Base-by-base conservation (phyloP, 2,329 filamentous ascomycete genomes). In the Penicillium vulpinum region DNA sequence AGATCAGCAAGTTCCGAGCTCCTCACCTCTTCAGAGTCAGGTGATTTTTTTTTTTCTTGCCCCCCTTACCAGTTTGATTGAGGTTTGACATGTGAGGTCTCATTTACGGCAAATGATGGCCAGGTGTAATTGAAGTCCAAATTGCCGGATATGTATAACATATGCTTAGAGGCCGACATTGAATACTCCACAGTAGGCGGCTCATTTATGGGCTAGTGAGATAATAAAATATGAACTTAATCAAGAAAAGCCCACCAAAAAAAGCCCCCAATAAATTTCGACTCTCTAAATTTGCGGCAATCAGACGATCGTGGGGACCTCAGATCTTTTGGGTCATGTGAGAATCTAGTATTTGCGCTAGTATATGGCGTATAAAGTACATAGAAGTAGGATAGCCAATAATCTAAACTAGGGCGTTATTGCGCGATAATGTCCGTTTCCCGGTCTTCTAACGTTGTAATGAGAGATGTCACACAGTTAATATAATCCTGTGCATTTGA, bases 41-140 rank as follows among this genome's bases (percentile, higher is more conserved):
- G 8, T 28, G 22, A 10, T 13, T n/a, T n/a, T n/a, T n/a, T n/a
- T n/a, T n/a, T n/a, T n/a, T n/a, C n/a, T n/a, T n/a, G n/a, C n/a
- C n/a, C n/a, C n/a, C n/a, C n/a, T n/a, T n/a, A n/a, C n/a, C n/a
- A n/a, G 35, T 13, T 24, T 51, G 38, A 44, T 35, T 39, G 38
- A 35, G 26, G 21, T 41, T 16, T 51, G 49, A 51, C 49, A 45
- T 51, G 39, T 51, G 49, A 45, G 13, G 16, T 51, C 48, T 51
- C 35, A 29, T 15, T 10, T 15, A 16, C 22, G n/a, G 16, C 8
- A 39, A 26, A 13, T 13, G 43, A 18, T 28, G 26, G 16, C 18
- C n/a, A 16, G 24, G 8, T 5, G 29, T 6, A 46, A 47, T 13
- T 33, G 18, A n/a, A 31, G 18, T 21, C n/a, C 24, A 9, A 16